Conservation (phyloP, 2,329 filamentous ascomycete genomes). For the Diaporthe sp. region DNA sequence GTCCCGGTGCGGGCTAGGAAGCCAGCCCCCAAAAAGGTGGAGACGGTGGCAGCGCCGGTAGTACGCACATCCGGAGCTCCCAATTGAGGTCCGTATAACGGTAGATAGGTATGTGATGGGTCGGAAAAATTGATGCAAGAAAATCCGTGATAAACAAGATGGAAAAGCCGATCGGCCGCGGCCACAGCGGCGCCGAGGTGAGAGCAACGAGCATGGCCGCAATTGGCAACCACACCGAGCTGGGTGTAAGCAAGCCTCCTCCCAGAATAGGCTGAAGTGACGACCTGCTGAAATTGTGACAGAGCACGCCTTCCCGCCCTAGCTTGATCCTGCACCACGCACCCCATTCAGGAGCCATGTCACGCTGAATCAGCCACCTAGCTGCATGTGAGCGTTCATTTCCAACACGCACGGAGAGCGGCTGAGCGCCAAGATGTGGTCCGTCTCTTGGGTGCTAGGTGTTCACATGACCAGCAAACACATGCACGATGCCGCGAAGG, state of each 20-base stretch:
- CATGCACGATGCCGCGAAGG: slow-evolving; percentile 29
- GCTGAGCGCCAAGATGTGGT: not conserved
- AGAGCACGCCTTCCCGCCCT: not conserved
- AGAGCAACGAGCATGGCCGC: not conserved
- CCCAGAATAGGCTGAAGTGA: slow-evolving; percentile 17
- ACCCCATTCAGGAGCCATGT: slow-evolving; percentile 10
- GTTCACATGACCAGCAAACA: slow-evolving; percentile 34
- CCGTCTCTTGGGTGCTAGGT: not conserved
- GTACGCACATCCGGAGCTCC: slow-evolving; percentile 29
- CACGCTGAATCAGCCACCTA: slow-evolving; percentile 31
- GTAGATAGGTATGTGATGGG: not conserved
- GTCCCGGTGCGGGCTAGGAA: slow-evolving; percentile 8
- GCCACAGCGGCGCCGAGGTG: slow-evolving; percentile 6
- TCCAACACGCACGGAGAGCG: slow-evolving; percentile 4
- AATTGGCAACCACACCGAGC: not conserved
- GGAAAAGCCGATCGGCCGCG: slow-evolving; percentile 19
- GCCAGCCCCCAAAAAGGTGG: not conserved
- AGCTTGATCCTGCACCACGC: slow-evolving; percentile 15
- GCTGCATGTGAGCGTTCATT: slow-evolving; percentile 14
- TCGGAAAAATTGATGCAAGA: not conserved
- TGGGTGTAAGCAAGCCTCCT: slow-evolving; percentile 16
- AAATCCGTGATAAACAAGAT: slow-evolving; percentile 7
- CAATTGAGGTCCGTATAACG: slow-evolving; percentile 5
- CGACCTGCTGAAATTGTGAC: slow-evolving; percentile 28
- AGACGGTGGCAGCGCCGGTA: slow-evolving; percentile 4